A percentile compares a stretch with the other conserved stretches of the same genome.
Conservation (phyloP, 2,329 filamentous ascomycete genomes). For the Diaporthe australafricana region DNA sequence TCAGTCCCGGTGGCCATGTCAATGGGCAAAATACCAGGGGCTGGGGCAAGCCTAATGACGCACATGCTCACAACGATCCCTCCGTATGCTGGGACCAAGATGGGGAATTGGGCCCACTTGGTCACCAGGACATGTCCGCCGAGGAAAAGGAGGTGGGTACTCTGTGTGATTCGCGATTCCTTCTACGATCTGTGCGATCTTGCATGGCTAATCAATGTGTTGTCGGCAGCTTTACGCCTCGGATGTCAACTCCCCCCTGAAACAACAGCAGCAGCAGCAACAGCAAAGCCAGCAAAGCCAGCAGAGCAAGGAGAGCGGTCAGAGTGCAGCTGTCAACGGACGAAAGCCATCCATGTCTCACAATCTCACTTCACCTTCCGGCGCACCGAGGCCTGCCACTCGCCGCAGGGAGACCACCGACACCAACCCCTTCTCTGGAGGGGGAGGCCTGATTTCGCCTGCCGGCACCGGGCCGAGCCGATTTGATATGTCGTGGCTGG, state of each 20-base stretch:
- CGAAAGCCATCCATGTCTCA: slow-evolving; percentile 89
- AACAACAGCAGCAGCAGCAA: slow-evolving; percentile 71
- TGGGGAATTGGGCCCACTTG: slow-evolving; percentile 77
- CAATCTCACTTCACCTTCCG: slow-evolving; percentile 78
- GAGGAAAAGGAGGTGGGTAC: slow-evolving; percentile 70
- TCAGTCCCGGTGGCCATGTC: slow-evolving; percentile 77
- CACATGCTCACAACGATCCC: slow-evolving; percentile 81
- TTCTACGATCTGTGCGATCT: slow-evolving; percentile 36
- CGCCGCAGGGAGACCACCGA: slow-evolving; percentile 86
- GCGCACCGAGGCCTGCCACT: slow-evolving; percentile 76
- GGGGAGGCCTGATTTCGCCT: slow-evolving; percentile 67
- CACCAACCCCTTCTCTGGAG: slow-evolving; percentile 70
- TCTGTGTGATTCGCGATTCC: slow-evolving; percentile 32
- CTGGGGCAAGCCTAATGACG: slow-evolving; percentile 84
- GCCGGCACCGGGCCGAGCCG: slow-evolving; percentile 61
- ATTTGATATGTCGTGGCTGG: slow-evolving; percentile 72
- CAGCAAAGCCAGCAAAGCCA: slow-evolving; percentile 58
- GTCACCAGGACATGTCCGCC: slow-evolving; percentile 74
- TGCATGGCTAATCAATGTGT: slow-evolving; percentile 40
- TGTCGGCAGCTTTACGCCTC: slow-evolving; percentile 76
- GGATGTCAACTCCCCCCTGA: slow-evolving; percentile 94
- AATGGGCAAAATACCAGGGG: slow-evolving; percentile 73
- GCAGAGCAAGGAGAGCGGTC: slow-evolving; percentile 75
- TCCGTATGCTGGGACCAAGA: slow-evolving; percentile 90
- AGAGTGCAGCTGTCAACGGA: slow-evolving; percentile 69